A percentile compares a stretch with the other conserved stretches of the same genome.
phyloP scores from a whole-genome alignment of 805 yeast species.

The Kluyveromyces wickerhamii region DNA sequence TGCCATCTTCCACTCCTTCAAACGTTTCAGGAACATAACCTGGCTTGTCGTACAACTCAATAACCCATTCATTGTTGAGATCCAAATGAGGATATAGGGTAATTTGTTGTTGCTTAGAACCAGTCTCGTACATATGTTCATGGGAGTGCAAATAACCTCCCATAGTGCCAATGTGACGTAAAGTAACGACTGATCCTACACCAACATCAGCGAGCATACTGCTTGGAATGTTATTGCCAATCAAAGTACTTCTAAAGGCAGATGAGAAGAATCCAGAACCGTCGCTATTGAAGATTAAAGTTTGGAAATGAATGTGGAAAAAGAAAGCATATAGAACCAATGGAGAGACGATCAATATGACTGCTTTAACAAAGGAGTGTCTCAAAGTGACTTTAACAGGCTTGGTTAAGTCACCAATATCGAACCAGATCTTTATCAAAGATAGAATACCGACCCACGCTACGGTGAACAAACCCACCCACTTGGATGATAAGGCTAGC shows the following conservation, averaged over 20 bases:
- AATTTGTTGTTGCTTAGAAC: conserved; percentile 78
- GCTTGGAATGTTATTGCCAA: conserved; percentile 52
- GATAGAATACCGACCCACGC: conserved; percentile 68
- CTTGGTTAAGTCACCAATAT: conserved; percentile 60
- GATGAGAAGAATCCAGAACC: conserved; percentile 67
- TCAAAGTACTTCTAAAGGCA: conserved; percentile 59
- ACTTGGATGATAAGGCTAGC: conserved; percentile 63
- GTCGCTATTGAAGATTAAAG: conserved; percentile 55
- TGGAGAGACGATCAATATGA: conserved; percentile 52
- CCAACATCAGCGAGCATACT: conserved; percentile 61
- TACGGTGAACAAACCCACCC: conserved; percentile 79
- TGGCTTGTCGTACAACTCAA: conserved; percentile 56
- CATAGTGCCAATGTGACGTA: conserved; percentile 61
- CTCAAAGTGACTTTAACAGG: conserved; percentile 35
- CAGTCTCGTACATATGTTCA: conserved; percentile 58
- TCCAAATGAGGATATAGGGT: conserved; percentile 77
- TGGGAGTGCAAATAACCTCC: conserved; percentile 88
- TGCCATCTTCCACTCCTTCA: conserved; percentile 56
- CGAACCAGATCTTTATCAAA: conserved; percentile 57
- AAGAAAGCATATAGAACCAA: conserved; percentile 44
- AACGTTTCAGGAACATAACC: conserved; percentile 50
- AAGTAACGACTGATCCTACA: conserved; percentile 55
- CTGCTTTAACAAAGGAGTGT: conserved; percentile 46
- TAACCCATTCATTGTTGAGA: conserved; percentile 60
- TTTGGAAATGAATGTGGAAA: conserved; percentile 56